phyloP scores from a whole-genome alignment of 108 stramenopile species.

The Pseudonitzschia multistriata region DNA sequence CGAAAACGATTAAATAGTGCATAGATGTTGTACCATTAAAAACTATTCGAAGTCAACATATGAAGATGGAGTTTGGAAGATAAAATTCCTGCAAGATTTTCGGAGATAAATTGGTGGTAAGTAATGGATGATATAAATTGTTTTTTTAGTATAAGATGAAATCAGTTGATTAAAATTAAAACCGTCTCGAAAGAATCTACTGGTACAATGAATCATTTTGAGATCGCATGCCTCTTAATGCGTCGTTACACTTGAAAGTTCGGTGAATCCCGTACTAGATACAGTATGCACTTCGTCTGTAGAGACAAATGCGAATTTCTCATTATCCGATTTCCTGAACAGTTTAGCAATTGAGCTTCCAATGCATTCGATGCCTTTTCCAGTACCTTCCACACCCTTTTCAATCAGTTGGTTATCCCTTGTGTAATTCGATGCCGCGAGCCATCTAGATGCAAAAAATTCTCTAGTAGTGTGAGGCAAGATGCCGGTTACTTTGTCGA shows the following conservation, averaged over 20 bases:
- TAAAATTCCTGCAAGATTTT: no score
- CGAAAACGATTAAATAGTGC: background rate
- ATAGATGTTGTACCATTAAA: no score
- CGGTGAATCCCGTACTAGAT: background rate
- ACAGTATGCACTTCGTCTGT: background rate
- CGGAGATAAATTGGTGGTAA: no score
- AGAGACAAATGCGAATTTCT: background rate
- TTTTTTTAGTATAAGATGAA: no score
- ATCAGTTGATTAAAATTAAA: no score
- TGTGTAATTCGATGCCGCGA: background rate
- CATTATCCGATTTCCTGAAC: background rate
- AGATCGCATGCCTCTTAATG: background rate
- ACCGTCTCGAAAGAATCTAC: no score
- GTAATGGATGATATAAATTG: no score
- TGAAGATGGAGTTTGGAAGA: no score
- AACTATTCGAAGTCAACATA: no score
- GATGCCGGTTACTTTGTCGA: constrained; percentile 2
- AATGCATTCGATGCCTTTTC: constrained; percentile 25
- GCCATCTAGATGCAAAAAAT: constrained; percentile 12
- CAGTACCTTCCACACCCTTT: constrained; percentile 29
- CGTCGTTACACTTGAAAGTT: background rate
- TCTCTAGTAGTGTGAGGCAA: constrained; percentile 8
- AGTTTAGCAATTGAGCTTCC: background rate
- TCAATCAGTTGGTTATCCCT: constrained; percentile 30
- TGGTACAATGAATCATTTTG: no score